phyloP scores from a whole-genome alignment of 345 rosid genomes.

The Psidium guajava region DNA sequence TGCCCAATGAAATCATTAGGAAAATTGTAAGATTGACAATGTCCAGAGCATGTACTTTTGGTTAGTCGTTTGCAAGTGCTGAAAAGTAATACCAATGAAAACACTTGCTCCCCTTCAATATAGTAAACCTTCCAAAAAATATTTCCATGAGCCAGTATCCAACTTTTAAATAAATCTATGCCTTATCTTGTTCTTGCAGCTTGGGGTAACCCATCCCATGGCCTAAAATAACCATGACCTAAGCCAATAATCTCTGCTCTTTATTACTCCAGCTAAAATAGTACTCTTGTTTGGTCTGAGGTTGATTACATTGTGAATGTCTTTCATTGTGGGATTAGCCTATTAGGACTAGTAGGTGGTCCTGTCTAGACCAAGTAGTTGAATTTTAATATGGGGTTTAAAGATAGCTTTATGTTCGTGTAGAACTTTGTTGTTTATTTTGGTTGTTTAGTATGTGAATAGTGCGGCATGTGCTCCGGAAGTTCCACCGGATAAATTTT shows the following conservation, averaged over 20 bases:
- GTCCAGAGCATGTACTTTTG: neutral
- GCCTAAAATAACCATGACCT: neutral
- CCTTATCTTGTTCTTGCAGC: neutral
- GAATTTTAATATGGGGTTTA: neutral
- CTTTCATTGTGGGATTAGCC: neutral
- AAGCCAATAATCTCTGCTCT: neutral
- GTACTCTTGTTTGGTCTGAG: neutral
- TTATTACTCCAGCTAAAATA: neutral
- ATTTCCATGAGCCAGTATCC: neutral
- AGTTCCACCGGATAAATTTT: neutral
- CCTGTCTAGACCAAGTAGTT: neutral
- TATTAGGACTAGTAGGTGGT: neutral
- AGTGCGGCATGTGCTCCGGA: neutral
- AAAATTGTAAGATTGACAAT: neutral
- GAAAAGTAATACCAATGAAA: neutral
- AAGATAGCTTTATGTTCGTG: neutral
- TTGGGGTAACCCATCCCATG: neutral
- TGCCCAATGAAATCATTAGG: neutral
- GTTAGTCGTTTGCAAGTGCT: neutral
- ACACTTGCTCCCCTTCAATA: neutral
- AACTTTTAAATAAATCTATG: neutral
- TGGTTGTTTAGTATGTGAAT: neutral
- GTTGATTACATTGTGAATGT: neutral
- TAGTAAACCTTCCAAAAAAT: neutral
- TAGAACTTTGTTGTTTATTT: neutral